Conservation (phyloP, 768 basidiomycete genomes). For the Lactifluus piperatus region DNA sequence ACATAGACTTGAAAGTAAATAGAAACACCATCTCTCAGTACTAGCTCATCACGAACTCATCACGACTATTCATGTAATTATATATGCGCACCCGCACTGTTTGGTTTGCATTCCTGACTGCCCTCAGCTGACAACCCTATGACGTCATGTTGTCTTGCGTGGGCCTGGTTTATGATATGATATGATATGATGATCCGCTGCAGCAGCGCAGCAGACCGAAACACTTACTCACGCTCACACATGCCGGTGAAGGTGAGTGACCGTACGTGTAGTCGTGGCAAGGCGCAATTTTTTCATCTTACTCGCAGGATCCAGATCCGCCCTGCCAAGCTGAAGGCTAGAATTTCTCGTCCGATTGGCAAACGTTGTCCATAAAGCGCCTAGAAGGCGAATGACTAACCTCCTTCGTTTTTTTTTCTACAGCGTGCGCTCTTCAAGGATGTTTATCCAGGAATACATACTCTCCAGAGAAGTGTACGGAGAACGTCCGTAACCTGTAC, state of each 20-base stretch:
- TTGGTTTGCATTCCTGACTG: too few relatives aligned
- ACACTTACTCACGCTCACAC: background rate
- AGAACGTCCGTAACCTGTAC: constrained; percentile 45
- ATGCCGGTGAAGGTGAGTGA: constrained; percentile 4
- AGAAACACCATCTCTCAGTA: background rate
- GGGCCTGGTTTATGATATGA: too few relatives aligned
- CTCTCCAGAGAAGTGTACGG: constrained; percentile 51
- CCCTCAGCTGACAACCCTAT: too few relatives aligned
- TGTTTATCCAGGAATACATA: constrained; percentile 62
- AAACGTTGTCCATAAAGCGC: background rate
- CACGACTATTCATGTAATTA: too few relatives aligned
- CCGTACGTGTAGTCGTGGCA: background rate
- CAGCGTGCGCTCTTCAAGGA: constrained; percentile 56
- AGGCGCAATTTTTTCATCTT: background rate
- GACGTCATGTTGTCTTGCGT: too few relatives aligned
- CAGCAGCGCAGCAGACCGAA: too few relatives aligned
- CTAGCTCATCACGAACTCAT: background rate
- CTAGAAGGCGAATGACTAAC: background rate
- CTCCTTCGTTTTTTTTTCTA: background rate
- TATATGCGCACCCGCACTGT: too few relatives aligned
- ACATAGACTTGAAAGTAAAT: background rate
- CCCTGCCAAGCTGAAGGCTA: constrained; percentile 19
- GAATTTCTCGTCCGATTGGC: background rate
- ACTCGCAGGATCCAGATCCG: constrained; percentile 1
- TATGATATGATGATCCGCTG: too few relatives aligned